Base-by-base conservation (phyloP, 2,329 filamentous ascomycete species). In the Cytospora paraplurivora region DNA sequence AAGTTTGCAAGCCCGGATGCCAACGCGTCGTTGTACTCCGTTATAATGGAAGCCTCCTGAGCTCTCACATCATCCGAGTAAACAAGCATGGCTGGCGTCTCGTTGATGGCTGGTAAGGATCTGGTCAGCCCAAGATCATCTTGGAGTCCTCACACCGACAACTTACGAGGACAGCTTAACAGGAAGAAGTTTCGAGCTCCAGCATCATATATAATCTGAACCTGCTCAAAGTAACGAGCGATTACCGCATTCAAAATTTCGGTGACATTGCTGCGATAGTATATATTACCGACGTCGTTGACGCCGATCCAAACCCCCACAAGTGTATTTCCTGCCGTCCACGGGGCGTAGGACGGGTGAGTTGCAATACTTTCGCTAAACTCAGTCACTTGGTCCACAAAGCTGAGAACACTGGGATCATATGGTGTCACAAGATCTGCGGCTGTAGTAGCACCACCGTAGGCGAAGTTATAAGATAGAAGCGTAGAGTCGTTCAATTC, bases 141-240 rank as follows among this genome's bases (percentile, higher is more conserved):
- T 3, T 11, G 3, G 1, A 34, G 7, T 32, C 19, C 4, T 1
- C 1, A 1, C 0, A 7, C 7, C 4, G 8, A 0, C 10, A 11
- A 69, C 74, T 67, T 59, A 76, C 67, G 83, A 1, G 87, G 86
- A 0, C 88, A 85, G 59, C 80, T 86, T 35, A 89, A 66, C 59
- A 88, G 79, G 1, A 82, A 76, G 65, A 88, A 88, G 62, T 86
- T 86, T 6, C 85, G 76, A 2, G 80, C 80, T 0, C 86, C 86
- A 2, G 77, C 75, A 2, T 74, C 70, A 66, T 86, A 86, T 7
- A 89, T 73, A 21, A 77, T 63, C 60, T 78, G 73, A 0, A 81
- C 69, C 1, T 81, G 71, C 4, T 70, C 71, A 13, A 76, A 76
- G 61, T 82, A 82, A 21, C 76, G 74, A 1, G 70, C 73, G n/a